Percentiles rank a stretch among this genome's conserved stretches.
phyloP scores from a whole-genome alignment of 2,329 filamentous ascomycete species.

The Fusarium sp. region DNA sequence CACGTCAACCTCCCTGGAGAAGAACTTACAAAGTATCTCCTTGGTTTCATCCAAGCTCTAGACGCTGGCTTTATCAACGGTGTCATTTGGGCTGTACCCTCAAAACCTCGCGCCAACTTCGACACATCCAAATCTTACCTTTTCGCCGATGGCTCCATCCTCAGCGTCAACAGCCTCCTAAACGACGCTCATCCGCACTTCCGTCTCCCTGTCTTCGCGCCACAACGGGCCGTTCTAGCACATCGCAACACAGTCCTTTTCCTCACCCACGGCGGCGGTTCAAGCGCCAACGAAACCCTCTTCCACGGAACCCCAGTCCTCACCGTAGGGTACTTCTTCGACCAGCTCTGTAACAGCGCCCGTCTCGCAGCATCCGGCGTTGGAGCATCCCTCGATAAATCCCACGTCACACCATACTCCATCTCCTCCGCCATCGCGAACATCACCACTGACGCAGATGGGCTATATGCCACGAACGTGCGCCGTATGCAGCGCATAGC shows the following conservation, averaged over 20 bases:
- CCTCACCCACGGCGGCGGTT: conserved; percentile 58
- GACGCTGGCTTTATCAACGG: conserved; percentile 52
- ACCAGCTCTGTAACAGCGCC: conserved; percentile 56
- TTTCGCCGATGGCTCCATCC: conserved; percentile 21
- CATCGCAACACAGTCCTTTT: conserved; percentile 53
- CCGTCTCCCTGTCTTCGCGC: conserved; percentile 53
- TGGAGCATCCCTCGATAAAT: conserved; percentile 54
- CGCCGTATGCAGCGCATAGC: conserved; percentile 56
- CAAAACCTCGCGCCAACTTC: conserved; percentile 43
- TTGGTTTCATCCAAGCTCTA: conserved; percentile 48
- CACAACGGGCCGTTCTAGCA: conserved; percentile 57
- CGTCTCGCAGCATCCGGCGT: conserved; percentile 54
- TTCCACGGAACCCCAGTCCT: conserved; percentile 57
- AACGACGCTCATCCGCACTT: conserved; percentile 48
- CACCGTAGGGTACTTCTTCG: conserved; percentile 55
- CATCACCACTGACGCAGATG: conserved; percentile 50
- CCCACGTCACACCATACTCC: conserved; percentile 50
- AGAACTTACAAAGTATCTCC: conserved; percentile 51
- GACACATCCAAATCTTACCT: conserved; percentile 29
- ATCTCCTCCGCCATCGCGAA: conserved; percentile 47
- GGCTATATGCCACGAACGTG: conserved; percentile 51
- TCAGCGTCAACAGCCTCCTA: conserved; percentile 43
- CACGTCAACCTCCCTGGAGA: conserved; percentile 53
- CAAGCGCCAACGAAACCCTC: conserved; percentile 56
- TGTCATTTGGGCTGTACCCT: conserved; percentile 55